Evolutionary conservation across 2,329 filamentous ascomycete genomes (phyloP), one percentile per base, ranked within the genome.

Genomic region (Exserohilum turcica): DNA sequence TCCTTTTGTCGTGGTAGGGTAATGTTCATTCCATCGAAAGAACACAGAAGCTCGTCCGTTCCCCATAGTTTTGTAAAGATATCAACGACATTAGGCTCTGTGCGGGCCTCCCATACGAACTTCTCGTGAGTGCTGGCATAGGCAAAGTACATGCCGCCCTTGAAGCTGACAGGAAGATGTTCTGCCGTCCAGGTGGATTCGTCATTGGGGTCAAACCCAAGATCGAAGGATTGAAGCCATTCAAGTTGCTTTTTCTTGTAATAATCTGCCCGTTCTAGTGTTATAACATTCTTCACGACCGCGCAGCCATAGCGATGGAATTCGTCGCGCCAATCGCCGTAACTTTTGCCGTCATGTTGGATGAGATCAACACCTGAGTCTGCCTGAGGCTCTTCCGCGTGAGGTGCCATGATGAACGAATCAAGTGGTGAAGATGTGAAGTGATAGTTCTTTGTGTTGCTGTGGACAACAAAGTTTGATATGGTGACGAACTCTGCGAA

Each of bases 141-240:
- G 3, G 56, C 58, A 24, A 71, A 70, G 61, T 78, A 80, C 71
- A 78, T 79, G 47, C 77, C 77, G 39, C 75, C 75, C 56, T 80
- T 80, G 64, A 65, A 70, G 43, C 69, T 64, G 12, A 72, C 66
- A 1, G 77, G 76, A 0, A 79, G 68, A 52, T 77, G 69, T 1
- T 72, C 65, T 15, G 65, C 57, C 16, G 60, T 71, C 67, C 73
- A 76, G 1, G 75, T 77, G 1, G 66, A 61, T 3, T 71, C 65
- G 42, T 74, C 56, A 19, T 63, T 54, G 13, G 56, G 52, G 43
- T 78, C 71, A 40, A 79, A 79, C 2, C 74, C 76, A 2, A 73
- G 66, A 0, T 67, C 65, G 39, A 79, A 79, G 2, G 72, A 74
- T 44, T 76, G 68, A 6, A 79, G 65, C 77, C 77, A 80, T 44